These are phyloP conservation scores for Podaxis pistillaris DNA, from an alignment of 768 basidiomycete genomes.

Conservation along the genomic window DNA sequence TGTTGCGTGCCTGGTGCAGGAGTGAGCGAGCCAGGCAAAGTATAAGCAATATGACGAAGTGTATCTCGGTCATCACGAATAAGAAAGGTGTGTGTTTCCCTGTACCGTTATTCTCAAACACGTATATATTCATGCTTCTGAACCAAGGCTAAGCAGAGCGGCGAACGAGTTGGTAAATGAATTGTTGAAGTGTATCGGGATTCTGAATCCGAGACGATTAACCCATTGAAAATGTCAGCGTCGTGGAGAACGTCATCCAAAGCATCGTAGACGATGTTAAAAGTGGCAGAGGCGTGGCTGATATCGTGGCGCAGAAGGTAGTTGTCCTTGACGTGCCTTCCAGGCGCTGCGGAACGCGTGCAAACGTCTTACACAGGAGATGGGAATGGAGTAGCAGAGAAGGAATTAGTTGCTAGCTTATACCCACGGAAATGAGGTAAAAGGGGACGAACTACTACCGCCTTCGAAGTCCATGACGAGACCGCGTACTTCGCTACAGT, in stretches of 20 bases:
- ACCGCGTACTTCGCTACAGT: constrained; percentile 50
- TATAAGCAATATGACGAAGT: constrained; percentile 88
- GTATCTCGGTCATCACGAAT: constrained; percentile 84
- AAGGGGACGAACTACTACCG: constrained; percentile 29
- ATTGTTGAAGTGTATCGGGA: constrained; percentile 98
- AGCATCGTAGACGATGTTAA: constrained; percentile 92
- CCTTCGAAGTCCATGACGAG: constrained; percentile 24
- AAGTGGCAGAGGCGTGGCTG: constrained; percentile 22
- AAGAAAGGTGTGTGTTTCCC: constrained; percentile 72
- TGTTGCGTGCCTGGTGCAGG: constrained; percentile 81
- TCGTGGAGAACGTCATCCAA: constrained; percentile 86
- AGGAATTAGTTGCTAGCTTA: neutral
- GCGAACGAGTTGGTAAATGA: constrained; percentile 90
- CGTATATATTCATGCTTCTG: neutral
- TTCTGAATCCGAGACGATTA: constrained; percentile 80
- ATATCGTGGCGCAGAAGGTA: constrained; percentile 52
- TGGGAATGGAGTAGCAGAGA: constrained; percentile 26
- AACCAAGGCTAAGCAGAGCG: constrained; percentile 73
- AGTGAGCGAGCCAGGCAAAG: constrained; percentile 48
- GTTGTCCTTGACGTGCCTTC: constrained; percentile 48
- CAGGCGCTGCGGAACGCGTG: constrained; percentile 70
- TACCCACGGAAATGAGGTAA: constrained; percentile 71
- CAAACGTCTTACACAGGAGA: constrained; percentile 66
- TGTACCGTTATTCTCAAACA: neutral
- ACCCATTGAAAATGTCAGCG: constrained; percentile 81